Evolutionary conservation across 495 filamentous ascomycete species (phyloP).

Genomic region (Apiosordaria backusii): DNA sequence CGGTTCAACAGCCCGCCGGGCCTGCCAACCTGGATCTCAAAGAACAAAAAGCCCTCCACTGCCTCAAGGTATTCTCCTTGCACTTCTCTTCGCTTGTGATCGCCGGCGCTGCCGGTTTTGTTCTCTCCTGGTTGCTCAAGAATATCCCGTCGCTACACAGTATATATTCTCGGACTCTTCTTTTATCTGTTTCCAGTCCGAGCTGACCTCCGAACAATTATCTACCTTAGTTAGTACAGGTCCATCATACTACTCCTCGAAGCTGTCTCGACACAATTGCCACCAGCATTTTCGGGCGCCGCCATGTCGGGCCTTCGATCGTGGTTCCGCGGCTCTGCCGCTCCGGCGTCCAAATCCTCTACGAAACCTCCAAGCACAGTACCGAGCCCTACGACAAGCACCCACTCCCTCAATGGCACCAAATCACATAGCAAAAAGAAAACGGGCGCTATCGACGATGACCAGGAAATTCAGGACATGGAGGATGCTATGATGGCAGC

Average conservation of each 20-base stretch:
- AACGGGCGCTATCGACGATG: constrained; percentile 23
- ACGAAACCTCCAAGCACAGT: constrained; percentile 19
- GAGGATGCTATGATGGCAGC: constrained; percentile 47
- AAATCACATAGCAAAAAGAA: constrained; percentile 9
- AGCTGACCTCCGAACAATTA: neutral
- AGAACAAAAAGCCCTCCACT: neutral
- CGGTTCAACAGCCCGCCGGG: neutral
- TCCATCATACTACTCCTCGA: neutral
- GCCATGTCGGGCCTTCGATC: constrained; percentile 32
- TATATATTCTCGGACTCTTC: neutral
- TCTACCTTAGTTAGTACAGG: neutral
- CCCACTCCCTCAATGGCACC: constrained; percentile 18
- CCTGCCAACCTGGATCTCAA: neutral
- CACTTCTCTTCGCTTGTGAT: neutral
- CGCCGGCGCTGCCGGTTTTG: neutral
- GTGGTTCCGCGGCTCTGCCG: constrained; percentile 29
- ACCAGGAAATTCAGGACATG: constrained; percentile 39
- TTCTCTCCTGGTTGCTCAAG: neutral
- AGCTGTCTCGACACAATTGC: neutral
- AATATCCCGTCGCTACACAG: neutral
- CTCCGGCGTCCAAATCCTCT: constrained; percentile 24
- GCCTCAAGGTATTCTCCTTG: neutral
- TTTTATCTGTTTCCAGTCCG: neutral
- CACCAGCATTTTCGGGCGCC: neutral
- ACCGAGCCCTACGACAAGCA: constrained; percentile 28